Evolutionary conservation across 2,329 filamentous ascomycete genomes (phyloP), one percentile per base, ranked within the genome.

Genomic region (Aureobasidium zeae): DNA sequence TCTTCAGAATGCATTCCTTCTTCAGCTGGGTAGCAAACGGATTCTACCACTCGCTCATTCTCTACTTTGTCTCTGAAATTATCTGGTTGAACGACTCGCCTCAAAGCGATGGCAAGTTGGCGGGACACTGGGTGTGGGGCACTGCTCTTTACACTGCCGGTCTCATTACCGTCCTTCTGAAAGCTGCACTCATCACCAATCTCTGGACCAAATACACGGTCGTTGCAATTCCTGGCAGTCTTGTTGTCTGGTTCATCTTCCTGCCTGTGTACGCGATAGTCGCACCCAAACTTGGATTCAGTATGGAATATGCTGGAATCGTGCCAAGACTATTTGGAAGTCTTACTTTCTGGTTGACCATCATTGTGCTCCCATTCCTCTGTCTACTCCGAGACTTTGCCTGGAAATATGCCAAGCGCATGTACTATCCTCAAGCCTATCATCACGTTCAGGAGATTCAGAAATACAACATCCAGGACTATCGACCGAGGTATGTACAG

Each of bases 401-500:
- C 3, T 98, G 89, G 88, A 98, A 98, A 71, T 98, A 96, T 55
- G 80, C 78, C 49, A 95, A 94, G 72, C 77, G 91, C 52, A 95
- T 98, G 87, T 98, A 96, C 68, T 82, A 81, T 54, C 91, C 91
- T 16, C 84, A 95, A 66, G 80, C 86, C 31, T 98, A 98, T 59
- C 91, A 98, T 56, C 91, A 98, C 63, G 91, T 98, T 51, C 91
- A 98, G 65, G 91, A 98, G 69, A 98, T 98, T 55, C 91, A 98
- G 65, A 98, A 98, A 68, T 98, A 96, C 69, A 98, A 98, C 57
- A 94, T 98, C 48, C 91, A 98, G 68, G 91, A 98, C 68, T 98
- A 98, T 66, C 75, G 91, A 59, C 91, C 91, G 49, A 81, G 91
- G 85, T 88, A 75, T 54, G 74, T 70, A 13, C n/a, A n/a, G n/a